Evolutionary conservation across 1,284 basidiomycete genomes (phyloP).

Genomic region (Rhodotorula sp.): DNA sequence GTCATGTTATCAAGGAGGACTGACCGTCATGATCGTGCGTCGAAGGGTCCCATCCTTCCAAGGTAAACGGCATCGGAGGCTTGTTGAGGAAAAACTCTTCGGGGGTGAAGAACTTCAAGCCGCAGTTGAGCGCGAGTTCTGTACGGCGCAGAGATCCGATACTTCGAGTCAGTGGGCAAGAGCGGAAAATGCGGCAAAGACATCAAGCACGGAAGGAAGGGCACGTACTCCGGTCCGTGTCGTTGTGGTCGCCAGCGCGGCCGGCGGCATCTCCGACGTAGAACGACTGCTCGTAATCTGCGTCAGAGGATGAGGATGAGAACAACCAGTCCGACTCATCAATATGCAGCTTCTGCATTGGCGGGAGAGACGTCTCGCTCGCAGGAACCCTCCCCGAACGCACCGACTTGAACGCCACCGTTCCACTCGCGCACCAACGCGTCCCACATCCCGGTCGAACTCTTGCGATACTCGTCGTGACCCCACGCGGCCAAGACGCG

Average conservation of each 20-base stretch:
- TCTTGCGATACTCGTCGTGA: constrained; percentile 75
- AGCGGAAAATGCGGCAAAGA: too few relatives aligned
- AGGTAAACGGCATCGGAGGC: background rate
- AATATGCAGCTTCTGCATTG: background rate
- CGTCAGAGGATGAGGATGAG: too few relatives aligned
- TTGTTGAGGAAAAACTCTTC: constrained; percentile 72
- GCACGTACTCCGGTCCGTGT: constrained; percentile 26
- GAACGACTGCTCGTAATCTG: constrained; percentile 67
- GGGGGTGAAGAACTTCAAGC: constrained; percentile 65
- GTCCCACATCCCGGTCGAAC: constrained; percentile 82
- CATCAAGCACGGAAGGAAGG: background rate
- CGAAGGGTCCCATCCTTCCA: constrained; percentile 23
- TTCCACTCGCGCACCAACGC: constrained; percentile 64
- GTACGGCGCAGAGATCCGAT: background rate
- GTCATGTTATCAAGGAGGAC: background rate
- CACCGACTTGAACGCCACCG: constrained; percentile 65
- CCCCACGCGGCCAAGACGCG: constrained; percentile 68
- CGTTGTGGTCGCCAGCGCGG: constrained; percentile 51
- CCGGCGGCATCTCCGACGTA: constrained; percentile 92
- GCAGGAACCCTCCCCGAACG: constrained; percentile 17
- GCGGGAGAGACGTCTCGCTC: background rate
- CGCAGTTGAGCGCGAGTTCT: constrained; percentile 74
- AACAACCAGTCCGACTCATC: background rate
- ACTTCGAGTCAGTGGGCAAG: background rate
- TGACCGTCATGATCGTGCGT: constrained; percentile 25